phyloP scores from a whole-genome alignment of 2,329 filamentous ascomycete species.

The Gaeumannomyces tritici region DNA sequence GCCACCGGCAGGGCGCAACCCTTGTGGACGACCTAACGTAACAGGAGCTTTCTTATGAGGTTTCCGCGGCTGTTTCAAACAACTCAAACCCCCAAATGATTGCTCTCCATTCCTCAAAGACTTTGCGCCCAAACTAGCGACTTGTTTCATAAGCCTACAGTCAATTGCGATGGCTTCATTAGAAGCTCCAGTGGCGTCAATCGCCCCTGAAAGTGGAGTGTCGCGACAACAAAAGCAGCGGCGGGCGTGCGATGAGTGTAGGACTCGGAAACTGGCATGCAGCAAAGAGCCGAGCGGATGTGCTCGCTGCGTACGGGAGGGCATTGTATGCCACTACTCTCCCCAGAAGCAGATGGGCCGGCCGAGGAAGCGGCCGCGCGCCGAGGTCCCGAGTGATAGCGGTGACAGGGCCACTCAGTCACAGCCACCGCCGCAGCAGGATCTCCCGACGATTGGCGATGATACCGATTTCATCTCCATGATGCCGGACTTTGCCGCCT shows the following conservation, averaged over 20 bases:
- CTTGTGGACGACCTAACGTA: neutral
- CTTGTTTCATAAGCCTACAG: neutral
- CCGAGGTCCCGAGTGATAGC: constrained; percentile 16
- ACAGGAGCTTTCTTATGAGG: neutral
- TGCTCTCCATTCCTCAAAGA: neutral
- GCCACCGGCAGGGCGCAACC: too few relatives aligned
- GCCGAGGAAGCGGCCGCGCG: constrained; percentile 44
- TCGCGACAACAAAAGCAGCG: constrained; percentile 33
- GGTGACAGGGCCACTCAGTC: neutral
- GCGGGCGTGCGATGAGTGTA: constrained; percentile 56
- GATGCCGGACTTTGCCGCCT: neutral
- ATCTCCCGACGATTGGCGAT: neutral
- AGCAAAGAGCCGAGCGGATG: constrained; percentile 53
- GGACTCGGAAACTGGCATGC: constrained; percentile 57
- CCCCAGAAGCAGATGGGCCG: constrained; percentile 58
- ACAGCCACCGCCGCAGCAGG: neutral
- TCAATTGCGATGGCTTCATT: neutral
- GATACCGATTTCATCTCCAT: neutral
- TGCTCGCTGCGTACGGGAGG: constrained; percentile 46
- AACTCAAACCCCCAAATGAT: neutral
- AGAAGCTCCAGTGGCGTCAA: neutral
- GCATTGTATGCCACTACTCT: constrained; percentile 50
- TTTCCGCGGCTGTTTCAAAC: neutral
- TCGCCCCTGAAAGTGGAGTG: neutral
- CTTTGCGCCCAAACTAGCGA: neutral